Evolutionary conservation across 1,284 basidiomycete genomes (phyloP), one percentile per base, ranked within the genome.

Genomic region (Heterobasidion annosum): DNA sequence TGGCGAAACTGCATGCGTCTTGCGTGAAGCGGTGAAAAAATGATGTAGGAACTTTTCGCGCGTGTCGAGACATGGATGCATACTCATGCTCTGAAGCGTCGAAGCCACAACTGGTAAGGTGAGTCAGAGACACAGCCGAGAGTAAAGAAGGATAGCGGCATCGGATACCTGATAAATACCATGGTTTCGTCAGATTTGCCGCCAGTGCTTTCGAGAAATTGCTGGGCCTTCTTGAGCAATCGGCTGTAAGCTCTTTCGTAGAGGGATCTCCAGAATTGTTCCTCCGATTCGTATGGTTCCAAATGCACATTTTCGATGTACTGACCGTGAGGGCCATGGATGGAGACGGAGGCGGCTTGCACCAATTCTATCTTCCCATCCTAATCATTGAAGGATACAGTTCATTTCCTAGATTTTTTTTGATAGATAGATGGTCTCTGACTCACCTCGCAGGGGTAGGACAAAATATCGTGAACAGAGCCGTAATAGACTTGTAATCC

Each of bases 61-160:
- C 79, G 67, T 98, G 96, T 8, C 96, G 76, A 48, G 92, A 93
- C 96, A 99, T 99, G 6, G 85, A 88, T 3, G 82, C 73, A 60
- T 90, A 86, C 65, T 99, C 95, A 67, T 98, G 91, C 63, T 94
- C 88, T 57, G 88, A 92, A 0, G 94, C 95, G 62, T 98, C 96
- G 69, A 98, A 94, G 1, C 96, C 96, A 58, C 84, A 88, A 59
- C 86, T 87, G 8, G 0, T 12, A 53, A 45, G 18, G 32, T 19
- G 15, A 12, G 15, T 19, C 50, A 35, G n/a, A 49, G 10, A 57
- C 16, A 18, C 18, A n/a, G 15, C 42, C n/a, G 10, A 35, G 37
- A 13, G 15, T 25, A 50, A 2, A 13, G 18, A n/a, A 42, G 13
- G 10, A 61, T 10, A 9, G 16, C 25, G 25, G 4, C 25, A 25